phyloP scores from a whole-genome alignment of 2,329 filamentous ascomycete genomes.

The Aspergillus flavus region DNA sequence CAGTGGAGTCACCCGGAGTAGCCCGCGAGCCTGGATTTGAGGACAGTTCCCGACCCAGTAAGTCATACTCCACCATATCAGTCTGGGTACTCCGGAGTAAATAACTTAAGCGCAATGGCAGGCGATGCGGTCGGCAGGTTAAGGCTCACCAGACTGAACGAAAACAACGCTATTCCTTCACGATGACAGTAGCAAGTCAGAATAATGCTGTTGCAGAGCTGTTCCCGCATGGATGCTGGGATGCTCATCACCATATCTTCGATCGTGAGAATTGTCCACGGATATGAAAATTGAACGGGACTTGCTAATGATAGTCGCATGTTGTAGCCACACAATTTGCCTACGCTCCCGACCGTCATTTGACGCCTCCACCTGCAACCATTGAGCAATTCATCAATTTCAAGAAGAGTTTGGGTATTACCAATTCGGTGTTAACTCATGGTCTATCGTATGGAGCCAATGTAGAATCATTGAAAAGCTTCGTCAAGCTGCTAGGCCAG shows the following conservation, averaged over 20 bases:
- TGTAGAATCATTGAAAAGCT: slow-evolving; percentile 35
- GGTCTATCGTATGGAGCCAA: slow-evolving; percentile 43
- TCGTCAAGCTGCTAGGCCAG: slow-evolving; percentile 30
- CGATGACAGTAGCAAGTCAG: slow-evolving; percentile 5
- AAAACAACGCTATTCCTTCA: too few relatives aligned
- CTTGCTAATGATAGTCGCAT: neutral
- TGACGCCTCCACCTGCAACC: slow-evolving; percentile 33
- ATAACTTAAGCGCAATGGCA: too few relatives aligned
- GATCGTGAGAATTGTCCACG: slow-evolving; percentile 26
- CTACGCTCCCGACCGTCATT: slow-evolving; percentile 28
- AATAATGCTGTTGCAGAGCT: slow-evolving; percentile 12
- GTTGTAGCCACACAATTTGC: slow-evolving; percentile 23
- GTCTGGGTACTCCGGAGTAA: too few relatives aligned
- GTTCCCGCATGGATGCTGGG: slow-evolving; percentile 35
- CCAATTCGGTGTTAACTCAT: slow-evolving; percentile 40
- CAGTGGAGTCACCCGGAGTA: too few relatives aligned
- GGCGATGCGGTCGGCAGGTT: too few relatives aligned
- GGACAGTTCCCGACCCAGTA: too few relatives aligned
- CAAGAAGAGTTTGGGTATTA: slow-evolving; percentile 31
- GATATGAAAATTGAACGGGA: neutral
- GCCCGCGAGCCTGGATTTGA: too few relatives aligned
- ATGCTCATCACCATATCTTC: slow-evolving; percentile 39
- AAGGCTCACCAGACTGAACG: too few relatives aligned
- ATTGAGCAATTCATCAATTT: slow-evolving; percentile 29
- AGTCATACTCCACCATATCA: too few relatives aligned